Base-by-base conservation (phyloP, 176 grass and related monocot species). In the Zoysia japonica region DNA sequence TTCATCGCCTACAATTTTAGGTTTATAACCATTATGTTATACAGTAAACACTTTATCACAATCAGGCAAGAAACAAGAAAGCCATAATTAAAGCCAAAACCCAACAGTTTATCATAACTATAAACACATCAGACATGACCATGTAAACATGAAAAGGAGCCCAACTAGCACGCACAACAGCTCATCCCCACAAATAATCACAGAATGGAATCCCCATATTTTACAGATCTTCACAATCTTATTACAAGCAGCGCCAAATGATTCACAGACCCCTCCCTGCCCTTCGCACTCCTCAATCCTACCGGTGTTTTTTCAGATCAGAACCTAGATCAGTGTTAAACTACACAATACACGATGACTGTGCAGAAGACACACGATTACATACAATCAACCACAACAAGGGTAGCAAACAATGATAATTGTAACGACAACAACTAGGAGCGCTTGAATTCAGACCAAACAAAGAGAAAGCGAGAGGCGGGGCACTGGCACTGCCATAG, bases 191-290 rank as follows among this genome's bases (percentile, higher is more conserved):
- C 63, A 64, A 75, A 47, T 63, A 74, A 71, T 41, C 75, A 71
- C 57, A 45, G 28, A 74, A 79, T 19, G 49, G 47, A 41, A 41
- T 7, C 14, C 16, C 63, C 46, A 17, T 36, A 88, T 48, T 75
- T 71, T 80, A 68, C 82, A 72, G 70, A 85, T 81, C 87, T 71
- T 77, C 40, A 14, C 55, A 71, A 77, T 81, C 6, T 89, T 85
- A 89, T 85, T 85, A 85, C 82, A 76, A 57, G 64, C 71, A 76
- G 11, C 40, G 43, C 64, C 79, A 78, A 72, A 57, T 75, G 20
- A 88, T 85, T 81, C 82, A 88, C 71, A 76, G 4, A 37, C 43
- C 36, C 71, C 55, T 49, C 64, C 47, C 60, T 12, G 13, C 56
- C 41, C 64, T 56, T 49, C 54, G 49, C 46, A 55, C 17, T 71